Evolutionary conservation across 768 basidiomycete genomes (phyloP).

Genomic region (Auricularia auricula-judae): DNA sequence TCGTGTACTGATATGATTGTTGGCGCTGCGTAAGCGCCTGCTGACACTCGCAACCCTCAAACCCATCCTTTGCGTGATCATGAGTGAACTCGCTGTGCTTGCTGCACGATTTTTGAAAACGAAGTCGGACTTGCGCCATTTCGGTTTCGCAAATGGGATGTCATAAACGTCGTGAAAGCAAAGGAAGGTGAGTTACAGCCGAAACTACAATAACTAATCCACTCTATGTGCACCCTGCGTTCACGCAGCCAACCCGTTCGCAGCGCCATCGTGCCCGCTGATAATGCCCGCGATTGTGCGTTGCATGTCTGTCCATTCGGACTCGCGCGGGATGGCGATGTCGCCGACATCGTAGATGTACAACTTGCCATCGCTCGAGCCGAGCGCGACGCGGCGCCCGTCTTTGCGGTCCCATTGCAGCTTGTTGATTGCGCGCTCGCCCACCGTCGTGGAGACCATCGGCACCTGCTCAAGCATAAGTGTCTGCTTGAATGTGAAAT

Average conservation of each 20-base stretch:
- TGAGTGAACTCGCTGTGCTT: too few species aligned
- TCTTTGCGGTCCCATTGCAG: constrained; percentile 91
- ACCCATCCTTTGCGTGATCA: too few species aligned
- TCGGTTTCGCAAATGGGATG: too few species aligned
- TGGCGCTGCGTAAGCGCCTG: too few species aligned
- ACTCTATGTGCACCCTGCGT: not conserved
- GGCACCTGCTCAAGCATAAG: constrained; percentile 54
- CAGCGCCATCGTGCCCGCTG: constrained; percentile 32
- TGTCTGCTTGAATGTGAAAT: not conserved
- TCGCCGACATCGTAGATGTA: constrained; percentile 96
- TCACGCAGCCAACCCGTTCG: constrained; percentile 20
- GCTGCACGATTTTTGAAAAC: too few species aligned
- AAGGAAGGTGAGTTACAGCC: too few species aligned
- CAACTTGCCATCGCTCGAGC: constrained; percentile 83
- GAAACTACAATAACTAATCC: too few species aligned
- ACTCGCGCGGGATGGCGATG: constrained; percentile 75
- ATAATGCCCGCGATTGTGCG: constrained; percentile 66
- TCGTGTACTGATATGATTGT: not conserved
- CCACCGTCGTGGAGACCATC: constrained; percentile 74
- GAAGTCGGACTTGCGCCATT: too few species aligned
- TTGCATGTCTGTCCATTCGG: constrained; percentile 90
- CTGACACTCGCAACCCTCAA: too few species aligned
- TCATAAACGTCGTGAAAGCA: too few species aligned
- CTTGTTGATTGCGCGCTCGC: constrained; percentile 86
- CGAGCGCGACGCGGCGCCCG: constrained; percentile 79